Evolutionary conservation across 257 asterid genomes (phyloP).

Genomic region (Lithospermum erythrorhizon): DNA sequence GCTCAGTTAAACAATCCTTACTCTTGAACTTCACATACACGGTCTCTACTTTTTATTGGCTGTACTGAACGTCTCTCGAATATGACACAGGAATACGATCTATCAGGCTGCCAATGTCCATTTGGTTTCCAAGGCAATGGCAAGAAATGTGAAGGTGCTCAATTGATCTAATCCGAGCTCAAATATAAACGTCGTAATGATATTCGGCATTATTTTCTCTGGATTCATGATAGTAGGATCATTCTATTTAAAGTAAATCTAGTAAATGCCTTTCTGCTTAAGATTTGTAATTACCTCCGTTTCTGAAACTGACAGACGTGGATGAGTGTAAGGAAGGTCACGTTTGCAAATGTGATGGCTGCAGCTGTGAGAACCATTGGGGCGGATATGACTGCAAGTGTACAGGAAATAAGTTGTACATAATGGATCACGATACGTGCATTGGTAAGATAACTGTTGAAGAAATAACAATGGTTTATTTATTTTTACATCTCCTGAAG

Average conservation of each 20-base stretch:
- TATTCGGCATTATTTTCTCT: not conserved
- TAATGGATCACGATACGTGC: slow-evolving; percentile 72
- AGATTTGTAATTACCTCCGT: not conserved
- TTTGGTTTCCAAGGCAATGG: slow-evolving; percentile 78
- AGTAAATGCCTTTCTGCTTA: not conserved
- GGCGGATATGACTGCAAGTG: slow-evolving; percentile 77
- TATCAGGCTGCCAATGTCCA: slow-evolving; percentile 75
- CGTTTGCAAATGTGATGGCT: slow-evolving; percentile 74
- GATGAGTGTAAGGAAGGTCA: slow-evolving; percentile 69
- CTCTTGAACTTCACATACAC: not conserved
- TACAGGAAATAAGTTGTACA: slow-evolving; percentile 53
- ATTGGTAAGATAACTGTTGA: slow-evolving; percentile 36
- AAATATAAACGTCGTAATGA: not conserved
- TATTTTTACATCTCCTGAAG: not conserved
- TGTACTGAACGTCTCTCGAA: not conserved
- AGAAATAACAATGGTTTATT: not conserved
- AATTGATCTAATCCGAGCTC: no score
- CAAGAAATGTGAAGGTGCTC: slow-evolving; percentile 56
- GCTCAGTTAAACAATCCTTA: slow-evolving; percentile 42
- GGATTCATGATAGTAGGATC: no score
- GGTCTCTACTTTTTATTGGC: not conserved
- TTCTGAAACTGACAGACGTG: slow-evolving; percentile 33
- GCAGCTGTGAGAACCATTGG: slow-evolving; percentile 73
- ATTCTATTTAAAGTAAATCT: not conserved
- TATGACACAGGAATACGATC: slow-evolving; percentile 41